phyloP scores from a whole-genome alignment of 352 stramenopile genomes.

The Globisporangium cystogenes region DNA sequence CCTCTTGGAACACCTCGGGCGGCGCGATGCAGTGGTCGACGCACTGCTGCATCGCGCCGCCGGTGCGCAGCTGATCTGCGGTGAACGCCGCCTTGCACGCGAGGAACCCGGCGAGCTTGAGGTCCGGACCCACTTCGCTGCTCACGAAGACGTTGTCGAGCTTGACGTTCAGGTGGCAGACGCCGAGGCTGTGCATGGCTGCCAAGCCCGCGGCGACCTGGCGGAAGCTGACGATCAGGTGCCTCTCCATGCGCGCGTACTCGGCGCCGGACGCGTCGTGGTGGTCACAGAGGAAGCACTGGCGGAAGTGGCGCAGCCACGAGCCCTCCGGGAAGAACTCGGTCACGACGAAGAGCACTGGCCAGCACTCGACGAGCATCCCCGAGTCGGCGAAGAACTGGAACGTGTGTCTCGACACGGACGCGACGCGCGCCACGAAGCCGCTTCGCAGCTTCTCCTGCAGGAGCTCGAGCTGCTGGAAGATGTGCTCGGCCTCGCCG shows the following conservation, averaged over 20 bases:
- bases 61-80: constrained; percentile 15
- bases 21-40: constrained; percentile 33
- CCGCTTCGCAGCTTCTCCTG: constrained; percentile 28
- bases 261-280: neutral
- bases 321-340: constrained; percentile 35
- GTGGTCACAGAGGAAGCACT: constrained; percentile 6
- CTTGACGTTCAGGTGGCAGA: constrained; percentile 55
- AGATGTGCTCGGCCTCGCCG: constrained; percentile 26
- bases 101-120: constrained; percentile 38
- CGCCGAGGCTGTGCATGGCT: constrained; percentile 45
- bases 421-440: constrained; percentile 28
- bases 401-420: constrained; percentile 41
- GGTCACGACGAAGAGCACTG: constrained; percentile 39
- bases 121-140: neutral
- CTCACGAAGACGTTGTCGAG: constrained; percentile 40
- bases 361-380: constrained; percentile 56
- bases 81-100: constrained; percentile 40
- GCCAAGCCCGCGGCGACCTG: constrained; percentile 42
- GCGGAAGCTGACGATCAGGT: constrained; percentile 30
- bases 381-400: constrained; percentile 60
- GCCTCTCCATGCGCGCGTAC: constrained; percentile 23
- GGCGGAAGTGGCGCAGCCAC: constrained; percentile 30
- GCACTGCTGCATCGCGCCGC: constrained; percentile 28
- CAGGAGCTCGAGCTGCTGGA: constrained; percentile 28
- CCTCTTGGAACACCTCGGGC: constrained; percentile 30